phyloP scores from a whole-genome alignment of 2,329 filamentous ascomycete genomes.

The Botryosphaeria dothidea region DNA sequence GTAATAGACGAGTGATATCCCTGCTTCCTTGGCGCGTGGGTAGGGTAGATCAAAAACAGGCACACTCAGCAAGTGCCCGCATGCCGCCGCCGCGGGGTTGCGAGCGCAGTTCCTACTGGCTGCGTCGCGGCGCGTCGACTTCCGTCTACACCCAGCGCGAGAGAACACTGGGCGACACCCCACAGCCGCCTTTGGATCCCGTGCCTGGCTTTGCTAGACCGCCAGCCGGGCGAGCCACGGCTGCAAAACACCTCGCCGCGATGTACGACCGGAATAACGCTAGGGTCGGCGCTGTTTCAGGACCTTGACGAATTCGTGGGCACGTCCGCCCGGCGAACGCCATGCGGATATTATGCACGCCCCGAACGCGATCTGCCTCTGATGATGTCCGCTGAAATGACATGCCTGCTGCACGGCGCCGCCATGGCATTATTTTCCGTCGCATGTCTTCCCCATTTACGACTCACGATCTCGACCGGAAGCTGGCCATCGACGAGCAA shows the following conservation, averaged over 20 bases:
- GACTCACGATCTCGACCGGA: neutral
- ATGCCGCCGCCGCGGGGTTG: conserved; percentile 2
- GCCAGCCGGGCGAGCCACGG: neutral
- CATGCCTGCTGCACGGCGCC: neutral
- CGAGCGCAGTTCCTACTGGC: neutral
- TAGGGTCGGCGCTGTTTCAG: conserved; percentile 11
- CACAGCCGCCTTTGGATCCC: neutral
- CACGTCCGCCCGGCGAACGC: conserved; percentile 12
- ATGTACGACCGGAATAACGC: neutral
- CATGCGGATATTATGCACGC: neutral
- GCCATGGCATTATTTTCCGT: neutral
- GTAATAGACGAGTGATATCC: conserved; percentile 1
- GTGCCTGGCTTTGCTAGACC: neutral
- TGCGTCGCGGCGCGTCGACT: neutral
- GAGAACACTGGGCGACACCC: neutral
- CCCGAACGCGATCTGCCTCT: neutral
- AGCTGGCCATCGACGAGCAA: neutral
- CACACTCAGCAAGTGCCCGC: neutral
- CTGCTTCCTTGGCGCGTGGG: neutral
- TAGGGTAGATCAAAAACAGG: neutral
- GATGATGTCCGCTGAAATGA: conserved; percentile 10
- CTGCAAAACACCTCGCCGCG: neutral
- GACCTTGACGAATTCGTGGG: conserved; percentile 1
- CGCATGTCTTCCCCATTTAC: neutral
- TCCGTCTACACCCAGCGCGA: neutral